A percentile compares a stretch with the other conserved stretches of the same genome.
Conservation (phyloP, 768 basidiomycete genomes). For the Rubroboletus satanas region DNA sequence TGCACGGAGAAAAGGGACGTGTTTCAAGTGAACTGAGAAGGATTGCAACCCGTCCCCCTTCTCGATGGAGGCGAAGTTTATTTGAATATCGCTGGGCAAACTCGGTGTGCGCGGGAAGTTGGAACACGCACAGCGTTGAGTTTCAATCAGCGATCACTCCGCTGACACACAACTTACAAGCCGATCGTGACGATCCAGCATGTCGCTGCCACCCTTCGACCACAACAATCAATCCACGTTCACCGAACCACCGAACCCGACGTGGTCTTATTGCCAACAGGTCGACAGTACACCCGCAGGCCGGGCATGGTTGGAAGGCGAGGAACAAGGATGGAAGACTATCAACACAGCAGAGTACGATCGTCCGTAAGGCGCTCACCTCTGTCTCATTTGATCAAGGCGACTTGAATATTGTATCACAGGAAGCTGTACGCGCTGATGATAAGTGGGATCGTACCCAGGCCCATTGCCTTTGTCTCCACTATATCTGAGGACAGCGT, state of each 20-base stretch:
- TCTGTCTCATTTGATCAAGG: not conserved
- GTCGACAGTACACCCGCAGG: constrained; percentile 29
- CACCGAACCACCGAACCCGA: constrained; percentile 31
- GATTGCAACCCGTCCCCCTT: not conserved
- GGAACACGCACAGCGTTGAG: not conserved
- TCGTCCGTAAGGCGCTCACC: constrained; percentile 17
- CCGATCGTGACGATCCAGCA: constrained; percentile 1
- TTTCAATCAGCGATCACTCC: too few species aligned
- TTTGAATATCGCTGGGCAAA: not conserved
- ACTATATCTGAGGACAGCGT: constrained; percentile 32
- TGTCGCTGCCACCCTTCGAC: constrained; percentile 32
- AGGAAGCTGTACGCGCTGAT: constrained; percentile 34
- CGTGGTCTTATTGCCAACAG: constrained; percentile 32
- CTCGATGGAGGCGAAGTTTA: not conserved
- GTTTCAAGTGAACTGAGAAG: not conserved
- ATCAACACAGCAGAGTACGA: constrained; percentile 31
- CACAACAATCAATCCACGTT: constrained; percentile 12
- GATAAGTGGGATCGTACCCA: constrained; percentile 39
- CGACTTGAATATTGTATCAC: not conserved
- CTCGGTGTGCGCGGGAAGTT: not conserved
- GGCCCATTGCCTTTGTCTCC: constrained; percentile 46
- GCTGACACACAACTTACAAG: not conserved
- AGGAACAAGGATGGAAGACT: constrained; percentile 34
- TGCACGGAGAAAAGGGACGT: not conserved
- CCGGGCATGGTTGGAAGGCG: constrained; percentile 33